Conservation (phyloP, 352 stramenopile species). For the Phytophthora quininea region DNA sequence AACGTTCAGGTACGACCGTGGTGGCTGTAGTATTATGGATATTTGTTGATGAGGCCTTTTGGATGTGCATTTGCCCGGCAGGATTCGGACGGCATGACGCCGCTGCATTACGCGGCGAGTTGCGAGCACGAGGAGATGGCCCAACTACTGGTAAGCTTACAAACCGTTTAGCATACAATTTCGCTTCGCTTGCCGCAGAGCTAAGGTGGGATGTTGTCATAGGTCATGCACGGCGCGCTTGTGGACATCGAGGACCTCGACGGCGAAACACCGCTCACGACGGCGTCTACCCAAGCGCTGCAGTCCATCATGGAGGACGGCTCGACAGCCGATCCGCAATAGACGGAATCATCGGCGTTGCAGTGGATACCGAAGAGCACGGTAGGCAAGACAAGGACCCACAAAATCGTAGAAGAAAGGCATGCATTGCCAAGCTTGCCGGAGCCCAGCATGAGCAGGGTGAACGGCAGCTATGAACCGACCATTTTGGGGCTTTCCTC, state of each 20-base stretch:
- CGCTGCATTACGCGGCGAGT: constrained; percentile 77
- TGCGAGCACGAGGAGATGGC: constrained; percentile 76
- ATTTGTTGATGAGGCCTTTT: constrained; percentile 8
- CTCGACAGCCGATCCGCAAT: constrained; percentile 26
- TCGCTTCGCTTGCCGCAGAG: neutral
- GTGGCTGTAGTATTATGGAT: neutral
- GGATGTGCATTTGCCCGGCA: constrained; percentile 19
- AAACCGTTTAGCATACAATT: constrained; percentile 13
- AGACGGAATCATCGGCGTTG: constrained; percentile 28
- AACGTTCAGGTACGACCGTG: constrained; percentile 54
- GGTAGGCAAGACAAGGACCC: constrained; percentile 21
- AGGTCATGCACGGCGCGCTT: constrained; percentile 70
- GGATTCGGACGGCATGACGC: constrained; percentile 82
- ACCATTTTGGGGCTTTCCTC: constrained; percentile 2
- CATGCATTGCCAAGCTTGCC: neutral
- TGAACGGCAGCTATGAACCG: constrained; percentile 4
- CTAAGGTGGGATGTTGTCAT: constrained; percentile 6
- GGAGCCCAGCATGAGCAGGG: neutral
- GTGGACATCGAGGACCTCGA: constrained; percentile 69
- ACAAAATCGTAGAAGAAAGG: constrained; percentile 15
- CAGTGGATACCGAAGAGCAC: constrained; percentile 22
- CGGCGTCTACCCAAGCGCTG: constrained; percentile 46
- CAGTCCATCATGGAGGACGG: constrained; percentile 50
- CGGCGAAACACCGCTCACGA: constrained; percentile 63
- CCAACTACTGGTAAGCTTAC: constrained; percentile 53